Evolutionary conservation across 1,284 basidiomycete genomes (phyloP).

Genomic region (Ceratorhiza oryzae-sativae): DNA sequence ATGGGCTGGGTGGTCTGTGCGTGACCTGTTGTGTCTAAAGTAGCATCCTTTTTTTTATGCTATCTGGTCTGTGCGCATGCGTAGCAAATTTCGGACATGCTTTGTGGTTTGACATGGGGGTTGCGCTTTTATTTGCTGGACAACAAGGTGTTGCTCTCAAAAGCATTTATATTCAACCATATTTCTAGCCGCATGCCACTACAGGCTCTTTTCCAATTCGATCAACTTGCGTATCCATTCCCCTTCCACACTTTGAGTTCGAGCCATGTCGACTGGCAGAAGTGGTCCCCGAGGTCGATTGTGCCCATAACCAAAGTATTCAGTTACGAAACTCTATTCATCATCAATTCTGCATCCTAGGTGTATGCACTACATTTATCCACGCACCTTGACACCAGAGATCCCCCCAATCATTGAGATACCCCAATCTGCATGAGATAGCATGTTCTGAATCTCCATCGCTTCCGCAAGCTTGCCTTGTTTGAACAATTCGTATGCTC

Average conservation of each 20-base stretch:
- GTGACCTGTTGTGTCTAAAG: background rate
- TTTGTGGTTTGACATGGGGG: background rate
- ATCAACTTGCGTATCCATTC: conserved; percentile 65
- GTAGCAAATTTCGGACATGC: background rate
- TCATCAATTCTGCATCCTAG: background rate
- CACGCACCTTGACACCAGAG: conserved; percentile 65
- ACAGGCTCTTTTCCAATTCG: conserved; percentile 65
- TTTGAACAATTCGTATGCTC: conserved; percentile 65
- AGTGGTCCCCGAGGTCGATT: conserved; percentile 67
- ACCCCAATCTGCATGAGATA: conserved; percentile 78
- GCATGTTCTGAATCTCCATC: conserved; percentile 68
- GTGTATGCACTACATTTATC: background rate
- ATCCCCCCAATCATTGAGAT: conserved; percentile 74
- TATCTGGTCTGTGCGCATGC: background rate
- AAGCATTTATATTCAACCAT: background rate
- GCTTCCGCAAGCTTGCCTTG: conserved; percentile 70
- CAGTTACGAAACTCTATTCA: conserved; percentile 59
- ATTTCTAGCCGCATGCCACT: no score
- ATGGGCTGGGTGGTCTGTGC: conserved; percentile 8
- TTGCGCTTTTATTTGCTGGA: background rate
- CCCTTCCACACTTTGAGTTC: conserved; percentile 53
- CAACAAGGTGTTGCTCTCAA: background rate
- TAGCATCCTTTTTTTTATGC: background rate
- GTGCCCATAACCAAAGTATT: conserved; percentile 73
- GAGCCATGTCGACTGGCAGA: conserved; percentile 54